These are phyloP conservation scores for Trichothecium roseum DNA, from an alignment of 2,329 filamentous ascomycete species.

Conservation along the genomic window DNA sequence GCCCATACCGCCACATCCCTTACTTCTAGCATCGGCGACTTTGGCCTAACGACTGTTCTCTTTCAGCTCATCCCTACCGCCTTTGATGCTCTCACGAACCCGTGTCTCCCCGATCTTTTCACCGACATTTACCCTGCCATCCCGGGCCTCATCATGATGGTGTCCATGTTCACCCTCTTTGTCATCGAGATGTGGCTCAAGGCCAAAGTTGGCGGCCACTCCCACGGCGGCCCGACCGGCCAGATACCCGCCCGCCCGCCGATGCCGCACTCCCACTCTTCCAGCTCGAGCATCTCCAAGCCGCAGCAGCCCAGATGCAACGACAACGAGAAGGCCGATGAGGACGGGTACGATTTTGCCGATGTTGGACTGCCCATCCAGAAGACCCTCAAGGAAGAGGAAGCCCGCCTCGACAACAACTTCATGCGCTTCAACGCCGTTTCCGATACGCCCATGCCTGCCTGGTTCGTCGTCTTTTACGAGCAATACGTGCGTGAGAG, in stretches of 20 bases:
- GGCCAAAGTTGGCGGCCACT: constrained; percentile 46
- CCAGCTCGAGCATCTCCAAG: background rate
- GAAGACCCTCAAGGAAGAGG: background rate
- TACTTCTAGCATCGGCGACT: no score
- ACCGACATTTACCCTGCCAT: constrained; percentile 49
- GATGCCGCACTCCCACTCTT: constrained; percentile 6
- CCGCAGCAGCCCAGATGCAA: background rate
- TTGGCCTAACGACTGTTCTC: background rate
- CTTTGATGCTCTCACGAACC: constrained; percentile 39
- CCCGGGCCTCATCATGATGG: constrained; percentile 57
- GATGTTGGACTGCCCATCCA: background rate
- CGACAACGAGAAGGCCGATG: background rate
- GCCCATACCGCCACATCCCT: no score
- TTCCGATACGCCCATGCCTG: constrained; percentile 34
- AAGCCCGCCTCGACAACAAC: background rate
- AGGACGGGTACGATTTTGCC: background rate
- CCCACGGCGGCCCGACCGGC: constrained; percentile 46
- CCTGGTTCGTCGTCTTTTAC: constrained; percentile 54
- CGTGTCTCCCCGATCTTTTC: constrained; percentile 49
- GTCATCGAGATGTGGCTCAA: constrained; percentile 53
- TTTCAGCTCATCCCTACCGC: constrained; percentile 46
- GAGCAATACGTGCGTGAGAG: constrained; percentile 52
- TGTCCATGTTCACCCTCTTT: constrained; percentile 49
- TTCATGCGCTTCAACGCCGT: constrained; percentile 1
- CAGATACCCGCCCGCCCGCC: constrained; percentile 4